phyloP scores from a whole-genome alignment of 768 basidiomycete species.

The Serendipita sp. region DNA sequence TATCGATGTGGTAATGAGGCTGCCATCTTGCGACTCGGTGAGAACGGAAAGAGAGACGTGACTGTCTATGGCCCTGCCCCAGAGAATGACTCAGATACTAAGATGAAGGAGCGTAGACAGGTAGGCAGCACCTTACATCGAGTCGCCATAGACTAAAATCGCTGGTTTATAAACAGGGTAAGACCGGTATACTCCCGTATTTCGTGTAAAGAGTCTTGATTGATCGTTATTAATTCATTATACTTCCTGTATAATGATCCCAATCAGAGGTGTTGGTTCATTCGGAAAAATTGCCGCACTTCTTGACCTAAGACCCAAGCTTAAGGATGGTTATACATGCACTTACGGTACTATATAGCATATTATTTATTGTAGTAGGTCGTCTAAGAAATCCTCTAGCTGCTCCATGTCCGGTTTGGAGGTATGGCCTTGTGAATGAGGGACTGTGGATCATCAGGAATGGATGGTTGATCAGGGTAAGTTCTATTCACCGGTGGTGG shows the following conservation, averaged over 20 bases:
- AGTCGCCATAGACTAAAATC: background rate
- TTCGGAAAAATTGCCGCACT: no score
- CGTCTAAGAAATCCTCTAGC: slow-evolving; percentile 57
- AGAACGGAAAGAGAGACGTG: background rate
- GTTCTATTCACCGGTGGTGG: slow-evolving; percentile 13
- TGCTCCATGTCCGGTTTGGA: slow-evolving; percentile 32
- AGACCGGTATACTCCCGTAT: background rate
- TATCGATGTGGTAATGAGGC: slow-evolving; percentile 50
- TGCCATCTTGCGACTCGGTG: slow-evolving; percentile 3
- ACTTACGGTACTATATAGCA: no score
- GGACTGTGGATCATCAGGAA: slow-evolving; percentile 10
- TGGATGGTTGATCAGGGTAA: background rate
- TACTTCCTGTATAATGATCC: no score
- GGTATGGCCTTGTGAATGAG: background rate
- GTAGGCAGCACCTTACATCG: background rate
- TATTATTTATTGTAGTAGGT: slow-evolving; percentile 7
- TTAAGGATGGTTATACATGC: no score
- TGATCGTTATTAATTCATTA: no score
- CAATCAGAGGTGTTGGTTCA: no score
- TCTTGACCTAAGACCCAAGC: no score
- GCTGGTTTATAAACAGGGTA: background rate
- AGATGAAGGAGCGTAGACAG: background rate
- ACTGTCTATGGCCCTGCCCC: slow-evolving; percentile 1
- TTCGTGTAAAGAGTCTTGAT: background rate
- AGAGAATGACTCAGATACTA: slow-evolving; percentile 3